phyloP scores from a whole-genome alignment of 192 early-diverging fungal species.

The Podila epicladia region DNA sequence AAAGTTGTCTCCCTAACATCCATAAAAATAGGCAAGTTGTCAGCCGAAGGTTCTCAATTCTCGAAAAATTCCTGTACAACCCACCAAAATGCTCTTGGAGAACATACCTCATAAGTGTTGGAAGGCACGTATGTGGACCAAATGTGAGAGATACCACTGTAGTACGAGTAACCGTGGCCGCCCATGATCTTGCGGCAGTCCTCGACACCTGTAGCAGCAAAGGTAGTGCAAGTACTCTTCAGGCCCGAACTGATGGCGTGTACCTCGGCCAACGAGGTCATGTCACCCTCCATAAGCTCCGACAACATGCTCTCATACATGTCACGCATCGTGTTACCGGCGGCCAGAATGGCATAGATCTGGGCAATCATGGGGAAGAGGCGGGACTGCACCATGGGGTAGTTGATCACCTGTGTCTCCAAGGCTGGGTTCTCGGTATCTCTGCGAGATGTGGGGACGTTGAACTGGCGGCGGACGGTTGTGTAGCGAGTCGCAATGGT shows the following conservation, averaged over 20 bases:
- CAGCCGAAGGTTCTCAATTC: no score
- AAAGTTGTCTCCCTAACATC: conserved; percentile 76
- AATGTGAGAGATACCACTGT: conserved; percentile 72
- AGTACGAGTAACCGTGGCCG: conserved; percentile 78
- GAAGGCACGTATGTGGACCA: conserved; percentile 69
- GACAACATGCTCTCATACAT: conserved; percentile 65
- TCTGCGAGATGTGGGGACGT: conserved; percentile 37
- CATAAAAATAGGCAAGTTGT: not conserved
- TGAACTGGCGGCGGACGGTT: conserved; percentile 76
- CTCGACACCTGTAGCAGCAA: conserved; percentile 69
- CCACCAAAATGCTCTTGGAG: conserved; percentile 7
- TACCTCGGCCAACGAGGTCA: conserved; percentile 67
- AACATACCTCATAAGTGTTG: conserved; percentile 60
- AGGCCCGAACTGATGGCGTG: conserved; percentile 74
- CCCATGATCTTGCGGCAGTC: conserved; percentile 78
- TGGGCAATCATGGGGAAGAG: conserved; percentile 70
- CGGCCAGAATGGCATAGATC: conserved; percentile 70
- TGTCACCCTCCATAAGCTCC: conserved; percentile 60
- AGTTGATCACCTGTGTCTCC: conserved; percentile 77
- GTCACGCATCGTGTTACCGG: conserved; percentile 57
- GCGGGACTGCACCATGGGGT: conserved; percentile 74
- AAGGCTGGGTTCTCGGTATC: conserved; percentile 25
- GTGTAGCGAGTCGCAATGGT: conserved; percentile 74
- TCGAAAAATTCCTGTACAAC: no score
- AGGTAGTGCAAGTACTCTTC: conserved; percentile 69